Conservation (phyloP, 202 grass and related monocot genomes). For the Cymbopogon flexuosus region DNA sequence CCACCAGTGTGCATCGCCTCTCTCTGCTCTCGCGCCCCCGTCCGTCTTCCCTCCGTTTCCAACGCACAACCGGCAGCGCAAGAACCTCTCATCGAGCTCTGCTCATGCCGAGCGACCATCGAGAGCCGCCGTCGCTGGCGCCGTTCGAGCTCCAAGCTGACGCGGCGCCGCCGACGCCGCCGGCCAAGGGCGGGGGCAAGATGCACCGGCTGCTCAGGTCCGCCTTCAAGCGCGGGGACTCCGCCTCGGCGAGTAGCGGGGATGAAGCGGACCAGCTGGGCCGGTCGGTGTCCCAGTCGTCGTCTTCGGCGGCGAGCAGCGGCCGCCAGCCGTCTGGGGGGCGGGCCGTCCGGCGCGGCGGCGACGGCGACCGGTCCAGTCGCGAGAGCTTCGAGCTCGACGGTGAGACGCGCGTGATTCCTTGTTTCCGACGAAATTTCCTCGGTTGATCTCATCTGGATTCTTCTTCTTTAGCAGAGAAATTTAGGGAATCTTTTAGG, state of each 20-base stretch:
- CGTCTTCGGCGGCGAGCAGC: constrained; percentile 34
- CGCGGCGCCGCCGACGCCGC: too few species aligned
- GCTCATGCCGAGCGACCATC: constrained; percentile 44
- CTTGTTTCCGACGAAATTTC: background rate
- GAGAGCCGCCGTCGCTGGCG: constrained; percentile 14
- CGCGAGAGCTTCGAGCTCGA: constrained; percentile 39
- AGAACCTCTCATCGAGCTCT: background rate
- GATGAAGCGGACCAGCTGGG: constrained; percentile 22
- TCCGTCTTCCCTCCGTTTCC: background rate
- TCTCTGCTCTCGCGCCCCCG: too few species aligned
- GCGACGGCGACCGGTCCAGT: constrained; percentile 36
- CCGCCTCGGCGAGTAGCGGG: constrained; percentile 13
- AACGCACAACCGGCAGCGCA: background rate
- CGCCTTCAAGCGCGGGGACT: constrained; percentile 69
- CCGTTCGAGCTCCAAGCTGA: background rate
- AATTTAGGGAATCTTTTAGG: background rate
- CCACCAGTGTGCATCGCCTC: too few species aligned
- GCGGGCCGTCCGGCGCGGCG: background rate
- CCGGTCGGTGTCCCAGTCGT: constrained; percentile 20
- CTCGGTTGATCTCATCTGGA: background rate
- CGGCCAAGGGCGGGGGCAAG: constrained; percentile 38
- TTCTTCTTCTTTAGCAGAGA: background rate
- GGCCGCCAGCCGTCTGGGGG: constrained; percentile 21
- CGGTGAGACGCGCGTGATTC: constrained; percentile 22
- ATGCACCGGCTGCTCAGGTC: constrained; percentile 70